A percentile compares a stretch with the other conserved stretches of the same genome.
Evolutionary conservation across 805 yeast genomes (phyloP).

Genomic region (Candida chauliodis): DNA sequence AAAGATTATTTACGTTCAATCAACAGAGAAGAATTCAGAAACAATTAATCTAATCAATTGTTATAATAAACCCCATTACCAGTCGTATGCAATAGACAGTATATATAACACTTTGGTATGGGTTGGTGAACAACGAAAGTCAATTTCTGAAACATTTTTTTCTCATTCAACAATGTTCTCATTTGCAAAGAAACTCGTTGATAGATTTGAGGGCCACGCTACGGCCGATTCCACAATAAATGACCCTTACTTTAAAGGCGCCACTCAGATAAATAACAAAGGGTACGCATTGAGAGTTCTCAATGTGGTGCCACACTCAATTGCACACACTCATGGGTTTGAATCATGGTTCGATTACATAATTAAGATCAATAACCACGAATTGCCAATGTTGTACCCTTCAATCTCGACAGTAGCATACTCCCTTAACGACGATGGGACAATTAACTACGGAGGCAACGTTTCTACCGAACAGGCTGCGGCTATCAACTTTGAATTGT

Average conservation of each 20-base stretch:
- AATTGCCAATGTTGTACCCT: constrained; percentile 41
- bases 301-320: constrained; percentile 36
- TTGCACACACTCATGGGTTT: constrained; percentile 37
- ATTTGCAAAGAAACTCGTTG: constrained; percentile 42
- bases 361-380: constrained; percentile 74
- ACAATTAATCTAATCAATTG: too few relatives aligned
- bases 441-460: constrained; percentile 33
- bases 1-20: not conserved
- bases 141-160: too few relatives aligned
- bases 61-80: too few relatives aligned
- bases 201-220: constrained; percentile 31
- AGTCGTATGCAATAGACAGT: too few relatives aligned
- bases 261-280: constrained; percentile 31
- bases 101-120: too few relatives aligned
- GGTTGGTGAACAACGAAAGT: too few relatives aligned
- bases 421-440: constrained; percentile 38
- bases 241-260: constrained; percentile 36
- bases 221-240: constrained; percentile 6
- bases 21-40: too few relatives aligned
- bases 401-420: constrained; percentile 25
- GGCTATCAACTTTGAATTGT: constrained; percentile 38
- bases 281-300: constrained; percentile 40
- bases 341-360: constrained; percentile 89
- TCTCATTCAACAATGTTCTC: constrained; percentile 41
- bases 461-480: constrained; percentile 32